Conservation (phyloP, 2,329 filamentous ascomycete genomes). For the Ilyonectria sp. region DNA sequence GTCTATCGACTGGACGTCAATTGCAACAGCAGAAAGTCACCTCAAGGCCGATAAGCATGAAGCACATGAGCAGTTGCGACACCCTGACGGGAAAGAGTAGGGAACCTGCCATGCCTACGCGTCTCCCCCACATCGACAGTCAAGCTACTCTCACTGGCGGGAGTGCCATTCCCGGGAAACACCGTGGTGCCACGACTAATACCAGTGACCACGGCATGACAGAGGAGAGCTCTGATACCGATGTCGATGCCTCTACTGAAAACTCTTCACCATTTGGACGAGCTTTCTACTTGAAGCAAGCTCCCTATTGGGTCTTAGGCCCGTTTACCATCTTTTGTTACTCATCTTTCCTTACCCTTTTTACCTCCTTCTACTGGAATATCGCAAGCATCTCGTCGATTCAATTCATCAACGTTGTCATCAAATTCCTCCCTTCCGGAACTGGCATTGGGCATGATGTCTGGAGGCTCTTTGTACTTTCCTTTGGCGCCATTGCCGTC, state of each 20-base stretch:
- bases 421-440: constrained; percentile 44
- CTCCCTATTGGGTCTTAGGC: constrained; percentile 65
- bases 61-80: constrained; percentile 40
- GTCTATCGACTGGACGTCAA: constrained; percentile 50
- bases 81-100: constrained; percentile 32
- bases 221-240: constrained; percentile 20
- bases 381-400: constrained; percentile 63
- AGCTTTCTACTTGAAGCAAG: constrained; percentile 67
- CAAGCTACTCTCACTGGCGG: constrained; percentile 44
- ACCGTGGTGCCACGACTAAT: constrained; percentile 15
- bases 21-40: constrained; percentile 20
- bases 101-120: constrained; percentile 13
- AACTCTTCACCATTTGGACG: constrained; percentile 65
- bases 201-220: constrained; percentile 34
- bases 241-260: constrained; percentile 12
- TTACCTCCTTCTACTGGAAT: constrained; percentile 67
- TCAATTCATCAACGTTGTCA: constrained; percentile 59
- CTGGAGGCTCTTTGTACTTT: constrained; percentile 59
- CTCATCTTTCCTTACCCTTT: constrained; percentile 61
- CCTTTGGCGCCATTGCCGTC: constrained; percentile 56
- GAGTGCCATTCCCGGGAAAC: constrained; percentile 17
- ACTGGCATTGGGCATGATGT: constrained; percentile 50
- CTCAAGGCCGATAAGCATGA: constrained; percentile 19
- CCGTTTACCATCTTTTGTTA: constrained; percentile 65
- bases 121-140: constrained; percentile 45